Base-by-base conservation (phyloP, 202 grass and related monocot species). In the Setaria viridis region DNA sequence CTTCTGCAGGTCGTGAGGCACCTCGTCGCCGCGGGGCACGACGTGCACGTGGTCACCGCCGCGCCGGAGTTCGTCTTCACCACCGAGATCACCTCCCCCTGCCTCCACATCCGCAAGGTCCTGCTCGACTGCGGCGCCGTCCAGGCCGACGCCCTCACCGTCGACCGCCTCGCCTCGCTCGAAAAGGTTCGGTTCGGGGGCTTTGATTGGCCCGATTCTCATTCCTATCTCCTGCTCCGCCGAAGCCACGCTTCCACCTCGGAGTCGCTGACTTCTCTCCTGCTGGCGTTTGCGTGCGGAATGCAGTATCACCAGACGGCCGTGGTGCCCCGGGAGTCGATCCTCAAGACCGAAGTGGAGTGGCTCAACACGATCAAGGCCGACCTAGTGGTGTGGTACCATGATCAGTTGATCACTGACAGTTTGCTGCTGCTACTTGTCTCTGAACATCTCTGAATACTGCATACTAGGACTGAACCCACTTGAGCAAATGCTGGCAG, bases 101-200 rank as follows among this genome's bases (percentile, higher is more conserved):
- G 87, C 76, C 92, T 99, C 82, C 97, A 93, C 85, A 92, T 99
- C 81, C 90, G 91, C 77, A 93, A 88, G 93, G 97, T 96, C 65
- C 93, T 99, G 41, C 94, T 99, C 81, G 96, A 99, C 82, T 99
- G 97, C 90, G 97, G 93, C 85, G 97, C 93, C 63, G 97, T 99
- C 67, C 97, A 99, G 88, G 90, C 97, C 75, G 97, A 99, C 90
- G 97, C 97, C 21, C 91, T 99, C 78, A 99, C 97, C 79, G 97
- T 99, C 65, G 97, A 99, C 71, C 81, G 88, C 16, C 93, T 99
- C 62, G 97, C 97, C 15, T 99, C 97, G 25, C 92, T 99, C 70
- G 88, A 99, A 72, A 99, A 96, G 93, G 97, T 99, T 51, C 10
- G 10, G 0, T 57, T 3, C 11, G n/a, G 15, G 16, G 17, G 54